Conservation (phyloP, 2,329 filamentous ascomycete genomes). For the Colletotrichum tropicicola region DNA sequence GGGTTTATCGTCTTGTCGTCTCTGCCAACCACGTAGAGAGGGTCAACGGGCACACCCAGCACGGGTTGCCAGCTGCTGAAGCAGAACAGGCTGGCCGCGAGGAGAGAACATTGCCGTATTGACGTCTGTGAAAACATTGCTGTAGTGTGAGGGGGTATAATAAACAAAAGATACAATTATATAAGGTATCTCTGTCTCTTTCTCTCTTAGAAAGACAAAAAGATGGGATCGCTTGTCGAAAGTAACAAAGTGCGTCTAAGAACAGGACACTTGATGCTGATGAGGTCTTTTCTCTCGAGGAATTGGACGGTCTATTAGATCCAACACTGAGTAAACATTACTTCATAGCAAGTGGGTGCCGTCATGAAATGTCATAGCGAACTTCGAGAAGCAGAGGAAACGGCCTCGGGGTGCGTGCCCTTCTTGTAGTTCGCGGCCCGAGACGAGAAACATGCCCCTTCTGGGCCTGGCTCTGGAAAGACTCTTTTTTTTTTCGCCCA, state of each 20-base stretch:
- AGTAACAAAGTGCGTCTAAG: slow-evolving; percentile 1
- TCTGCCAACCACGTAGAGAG: slow-evolving; percentile 21
- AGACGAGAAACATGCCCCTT: background rate
- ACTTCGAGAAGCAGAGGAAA: slow-evolving; percentile 15
- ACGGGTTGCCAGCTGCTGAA: slow-evolving; percentile 4
- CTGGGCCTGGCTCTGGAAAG: background rate
- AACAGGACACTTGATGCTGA: background rate
- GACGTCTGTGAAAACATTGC: slow-evolving; percentile 23
- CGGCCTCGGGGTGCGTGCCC: slow-evolving; percentile 14
- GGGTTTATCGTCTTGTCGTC: background rate
- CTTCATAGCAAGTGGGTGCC: slow-evolving; percentile 11
- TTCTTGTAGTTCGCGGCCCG: slow-evolving; percentile 14
- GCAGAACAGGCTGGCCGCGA: slow-evolving; percentile 15
- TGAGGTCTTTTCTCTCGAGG: background rate
- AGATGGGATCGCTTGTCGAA: background rate
- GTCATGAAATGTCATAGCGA: slow-evolving; percentile 18
- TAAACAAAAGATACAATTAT: slow-evolving; percentile 7
- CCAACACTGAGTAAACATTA: slow-evolving; percentile 23
- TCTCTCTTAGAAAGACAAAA: background rate
- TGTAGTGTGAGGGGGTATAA: slow-evolving; percentile 9
- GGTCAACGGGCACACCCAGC: slow-evolving; percentile 1
- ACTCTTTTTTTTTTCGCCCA: background rate
- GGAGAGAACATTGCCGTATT: slow-evolving; percentile 1
- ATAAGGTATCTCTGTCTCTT: background rate
- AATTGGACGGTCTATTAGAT: slow-evolving; percentile 15